Evolutionary conservation across 371 early-diverging fungal species (phyloP).

Genomic region (Globomyces sp.): DNA sequence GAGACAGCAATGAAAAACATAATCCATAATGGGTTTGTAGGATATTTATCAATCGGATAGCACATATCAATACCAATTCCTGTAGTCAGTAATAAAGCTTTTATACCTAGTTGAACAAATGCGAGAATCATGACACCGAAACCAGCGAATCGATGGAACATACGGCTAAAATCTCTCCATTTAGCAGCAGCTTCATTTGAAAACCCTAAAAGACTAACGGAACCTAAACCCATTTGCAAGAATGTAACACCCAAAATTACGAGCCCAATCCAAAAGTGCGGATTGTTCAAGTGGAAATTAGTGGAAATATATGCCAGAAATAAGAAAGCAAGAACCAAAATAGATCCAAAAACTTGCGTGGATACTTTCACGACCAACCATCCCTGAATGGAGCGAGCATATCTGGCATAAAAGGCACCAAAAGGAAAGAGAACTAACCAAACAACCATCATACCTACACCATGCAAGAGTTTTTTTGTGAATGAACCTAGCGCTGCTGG

Average conservation of each 20-base stretch:
- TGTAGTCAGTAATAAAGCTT: not conserved
- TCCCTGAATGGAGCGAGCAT: slow-evolving; percentile 24
- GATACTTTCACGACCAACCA: slow-evolving; percentile 36
- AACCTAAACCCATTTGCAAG: slow-evolving; percentile 35
- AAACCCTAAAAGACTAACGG: slow-evolving; percentile 32
- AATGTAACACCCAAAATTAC: slow-evolving; percentile 22
- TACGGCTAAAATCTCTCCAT: slow-evolving; percentile 6
- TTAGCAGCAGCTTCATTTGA: slow-evolving; percentile 22
- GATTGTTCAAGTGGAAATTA: slow-evolving; percentile 19
- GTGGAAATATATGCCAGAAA: not conserved
- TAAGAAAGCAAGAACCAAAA: slow-evolving; percentile 10
- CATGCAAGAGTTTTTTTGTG: slow-evolving; percentile 32
- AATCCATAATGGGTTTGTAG: slow-evolving; percentile 22
- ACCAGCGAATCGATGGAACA: slow-evolving; percentile 25
- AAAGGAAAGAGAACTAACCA: slow-evolving; percentile 40
- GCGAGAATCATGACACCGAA: slow-evolving; percentile 22
- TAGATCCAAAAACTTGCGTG: slow-evolving; percentile 26
- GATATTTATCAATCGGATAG: slow-evolving; percentile 27
- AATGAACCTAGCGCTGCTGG: slow-evolving; percentile 3
- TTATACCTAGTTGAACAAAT: slow-evolving; percentile 28
- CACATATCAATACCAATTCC: slow-evolving; percentile 34
- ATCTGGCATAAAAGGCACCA: slow-evolving; percentile 36
- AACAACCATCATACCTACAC: slow-evolving; percentile 32
- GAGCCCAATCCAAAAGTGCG: slow-evolving; percentile 36
- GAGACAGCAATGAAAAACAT: slow-evolving; percentile 21